Evolutionary conservation across 2,329 filamentous ascomycete genomes (phyloP), one percentile per base, ranked within the genome.

Genomic region (Colletotrichum shisoi): DNA sequence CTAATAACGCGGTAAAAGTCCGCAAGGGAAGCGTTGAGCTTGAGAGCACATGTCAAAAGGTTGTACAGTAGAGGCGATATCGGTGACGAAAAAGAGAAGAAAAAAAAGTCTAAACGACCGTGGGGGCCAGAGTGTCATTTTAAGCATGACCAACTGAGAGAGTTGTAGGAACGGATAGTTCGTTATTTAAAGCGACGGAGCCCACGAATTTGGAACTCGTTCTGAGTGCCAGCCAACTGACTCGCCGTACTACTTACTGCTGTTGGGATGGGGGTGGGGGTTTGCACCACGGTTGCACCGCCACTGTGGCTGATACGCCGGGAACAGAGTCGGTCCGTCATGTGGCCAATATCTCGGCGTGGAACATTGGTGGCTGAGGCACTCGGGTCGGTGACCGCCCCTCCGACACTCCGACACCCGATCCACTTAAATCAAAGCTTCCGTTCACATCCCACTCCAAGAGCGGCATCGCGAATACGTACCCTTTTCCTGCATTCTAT

Each of bases 131-230:
- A 34, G 63, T 63, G 45, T 52, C 62, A 49, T 56, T 56, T 65
- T 51, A 24, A 65, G 62, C 64, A 64, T 64, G 48, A 48, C 27
- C 51, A 37, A 51, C n/a, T 42, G 40, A 58, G 27, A 53, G 53
- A 64, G 53, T 59, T 67, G 61, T 49, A 64, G 45, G 49, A n/a
- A n/a, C n/a, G n/a, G n/a, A n/a, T 67, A 56, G 54, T 44, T 67
- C 56, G 49, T 39, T 37, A 59, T 54, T 63, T 56, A 58, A 56
- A 64, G 46, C 45, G 61, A 45, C 34, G 51, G 51, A 56, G 42
- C 52, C 53, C 53, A n/a, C 46, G 19, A 64, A 52, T 49, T 60
- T 54, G 27, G 31, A 34, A 49, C 12, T 53, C 15, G 19, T 44
- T 19, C 11, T 31, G 27, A 8, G 6, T 31, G 27, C 3, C 31